Conservation (phyloP, 2,329 filamentous ascomycete species). For the Curvularia hawaiiensis region DNA sequence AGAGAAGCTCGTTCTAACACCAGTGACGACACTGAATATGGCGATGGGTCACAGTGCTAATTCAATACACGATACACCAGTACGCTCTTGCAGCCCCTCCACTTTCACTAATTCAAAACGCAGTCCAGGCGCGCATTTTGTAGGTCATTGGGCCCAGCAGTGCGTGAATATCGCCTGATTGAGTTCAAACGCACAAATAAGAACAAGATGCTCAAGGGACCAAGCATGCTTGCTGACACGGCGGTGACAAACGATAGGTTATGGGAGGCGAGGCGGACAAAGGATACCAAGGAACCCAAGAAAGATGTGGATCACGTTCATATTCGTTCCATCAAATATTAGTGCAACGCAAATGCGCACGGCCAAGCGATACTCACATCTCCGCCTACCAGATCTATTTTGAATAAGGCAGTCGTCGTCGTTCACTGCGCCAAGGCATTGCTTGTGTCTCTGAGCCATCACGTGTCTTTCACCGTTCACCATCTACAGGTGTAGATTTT, state of each 20-base stretch:
- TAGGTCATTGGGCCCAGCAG: not conserved
- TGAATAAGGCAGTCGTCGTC: too few species aligned
- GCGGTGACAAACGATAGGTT: not conserved
- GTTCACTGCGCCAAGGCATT: not conserved
- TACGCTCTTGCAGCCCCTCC: not conserved
- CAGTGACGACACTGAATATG: not conserved
- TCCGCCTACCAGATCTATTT: too few species aligned
- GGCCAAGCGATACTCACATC: not conserved
- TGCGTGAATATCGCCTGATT: too few species aligned
- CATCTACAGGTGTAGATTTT: not conserved
- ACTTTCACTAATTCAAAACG: not conserved
- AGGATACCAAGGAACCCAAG: not conserved
- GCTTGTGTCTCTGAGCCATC: not conserved
- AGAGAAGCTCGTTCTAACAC: not conserved
- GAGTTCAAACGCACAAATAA: too few species aligned
- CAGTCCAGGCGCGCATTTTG: not conserved
- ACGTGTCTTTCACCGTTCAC: not conserved
- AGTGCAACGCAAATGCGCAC: not conserved
- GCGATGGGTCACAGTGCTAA: not conserved
- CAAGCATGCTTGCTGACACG: not conserved
- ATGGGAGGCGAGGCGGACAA: not conserved
- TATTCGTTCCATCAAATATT: not conserved
- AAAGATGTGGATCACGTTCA: not conserved
- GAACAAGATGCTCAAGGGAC: too few species aligned
- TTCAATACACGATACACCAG: not conserved